Percentiles rank a stretch among this genome's conserved stretches.
These are phyloP conservation scores for Linnemannia hyalina DNA, from an alignment of 192 early-diverging fungal species.

Conservation along the genomic window DNA sequence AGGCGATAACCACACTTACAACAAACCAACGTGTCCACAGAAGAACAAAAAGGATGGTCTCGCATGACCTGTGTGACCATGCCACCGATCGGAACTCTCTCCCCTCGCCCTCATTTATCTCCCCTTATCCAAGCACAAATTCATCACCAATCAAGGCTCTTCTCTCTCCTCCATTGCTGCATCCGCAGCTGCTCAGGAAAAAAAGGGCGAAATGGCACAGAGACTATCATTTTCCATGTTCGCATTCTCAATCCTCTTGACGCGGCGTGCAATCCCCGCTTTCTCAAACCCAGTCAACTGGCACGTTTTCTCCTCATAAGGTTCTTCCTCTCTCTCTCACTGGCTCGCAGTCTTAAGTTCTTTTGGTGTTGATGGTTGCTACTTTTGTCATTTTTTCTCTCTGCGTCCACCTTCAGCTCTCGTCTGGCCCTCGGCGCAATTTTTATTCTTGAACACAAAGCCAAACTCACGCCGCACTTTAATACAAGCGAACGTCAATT, in stretches of 20 bases:
- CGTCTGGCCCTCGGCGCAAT: background rate
- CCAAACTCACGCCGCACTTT: background rate
- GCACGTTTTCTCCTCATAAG: background rate
- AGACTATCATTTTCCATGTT: background rate
- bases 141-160: background rate
- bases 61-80: conserved; percentile 1
- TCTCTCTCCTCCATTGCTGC: background rate
- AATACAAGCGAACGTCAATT: background rate
- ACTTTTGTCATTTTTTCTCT: background rate
- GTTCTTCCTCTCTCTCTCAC: no score
- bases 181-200: background rate
- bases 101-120: background rate
- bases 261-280: background rate
- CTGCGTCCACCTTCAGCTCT: background rate
- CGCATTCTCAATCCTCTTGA: background rate
- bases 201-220: background rate
- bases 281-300: background rate
- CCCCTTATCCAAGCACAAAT: background rate
- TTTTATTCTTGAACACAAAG: background rate
- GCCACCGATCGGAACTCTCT: background rate
- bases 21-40: background rate
- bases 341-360: background rate
- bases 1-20: background rate
- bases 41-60: background rate
- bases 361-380: background rate